phyloP scores from a whole-genome alignment of 169 alveolate species.

The Miamiensis avidus region DNA sequence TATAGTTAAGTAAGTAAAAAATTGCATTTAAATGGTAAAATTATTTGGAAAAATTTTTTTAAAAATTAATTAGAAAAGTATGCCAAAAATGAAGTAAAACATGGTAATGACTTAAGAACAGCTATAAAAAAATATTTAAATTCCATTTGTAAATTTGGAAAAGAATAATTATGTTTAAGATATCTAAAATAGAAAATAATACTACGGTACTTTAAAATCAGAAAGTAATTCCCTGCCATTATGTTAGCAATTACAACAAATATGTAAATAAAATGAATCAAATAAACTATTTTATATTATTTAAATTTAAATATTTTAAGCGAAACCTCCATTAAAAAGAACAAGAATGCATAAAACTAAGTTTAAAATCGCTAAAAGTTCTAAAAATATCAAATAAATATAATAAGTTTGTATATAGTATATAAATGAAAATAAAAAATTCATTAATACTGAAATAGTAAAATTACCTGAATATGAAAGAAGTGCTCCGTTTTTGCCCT shows the following conservation, averaged over 20 bases:
- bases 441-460: not conserved
- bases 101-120: no score
- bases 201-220: not conserved
- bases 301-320: no score
- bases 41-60: no score
- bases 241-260: not conserved
- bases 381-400: slow-evolving; percentile 12
- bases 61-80: no score
- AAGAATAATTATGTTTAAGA: slow-evolving; percentile 20
- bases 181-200: slow-evolving; percentile 8
- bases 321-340: slow-evolving; percentile 7
- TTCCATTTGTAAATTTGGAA: slow-evolving; percentile 22
- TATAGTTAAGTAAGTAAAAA: no score
- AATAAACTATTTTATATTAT: no score
- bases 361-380: slow-evolving; percentile 11
- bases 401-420: not conserved
- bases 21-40: no score
- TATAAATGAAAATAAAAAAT: slow-evolving; percentile 16
- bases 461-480: slow-evolving; percentile 16
- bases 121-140: not conserved
- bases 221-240: not conserved
- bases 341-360: slow-evolving; percentile 12
- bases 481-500: slow-evolving; percentile 14
- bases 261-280: not conserved
- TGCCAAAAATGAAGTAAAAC: not conserved